Evolutionary conservation across 2,329 filamentous ascomycete genomes (phyloP), one percentile per base, ranked within the genome.

Genomic region (Clonostachys rosea): DNA sequence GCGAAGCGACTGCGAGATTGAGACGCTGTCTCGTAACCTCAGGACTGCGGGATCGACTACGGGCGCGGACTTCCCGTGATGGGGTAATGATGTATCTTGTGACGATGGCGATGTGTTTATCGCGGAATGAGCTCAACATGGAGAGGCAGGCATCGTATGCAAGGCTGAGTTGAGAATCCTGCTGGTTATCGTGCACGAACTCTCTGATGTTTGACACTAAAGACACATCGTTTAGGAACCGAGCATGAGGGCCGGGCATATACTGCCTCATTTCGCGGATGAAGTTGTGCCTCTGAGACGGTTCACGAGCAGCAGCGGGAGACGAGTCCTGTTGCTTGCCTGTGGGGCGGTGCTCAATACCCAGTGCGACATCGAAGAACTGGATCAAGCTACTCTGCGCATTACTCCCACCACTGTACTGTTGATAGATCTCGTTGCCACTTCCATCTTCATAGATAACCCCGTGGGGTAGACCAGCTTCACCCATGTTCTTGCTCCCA

Each of bases 381-480:
- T 99, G 94, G 52, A 99, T 94, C 50, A 97, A 74, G 49, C 91
- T 96, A 73, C 90, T 95, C 68, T 99, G 94, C 0, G 94, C 94
- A 60, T 99, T 97, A 69, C 91, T 96, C 33, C 94, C 94, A 39
- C 94, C 94, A 51, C 88, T 88, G 64, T 91, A 96, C 61, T 96
- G 89, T 30, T 86, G 84, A 62, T 90, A 95, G 5, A 77, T 71
- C 34, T 83, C 76, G 12, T 71, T 74, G 24, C 83, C 86, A 11
- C 80, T 81, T 17, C 87, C 89, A 53, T 90, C 82, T 55, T 96
- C 91, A 63, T 96, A 97, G 43, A 92, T 73, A 44, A 99, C 84
- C 17, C 94, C 94, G 50, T 85, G 75, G 0, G 94, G 91, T 10
- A 99, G 76, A 13, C 94, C 94, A 5, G 92, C 94, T 52, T 96